These are phyloP conservation scores for Zoysia pacifica DNA, from an alignment of 176 grass and related monocot genomes.

Conservation along the genomic window DNA sequence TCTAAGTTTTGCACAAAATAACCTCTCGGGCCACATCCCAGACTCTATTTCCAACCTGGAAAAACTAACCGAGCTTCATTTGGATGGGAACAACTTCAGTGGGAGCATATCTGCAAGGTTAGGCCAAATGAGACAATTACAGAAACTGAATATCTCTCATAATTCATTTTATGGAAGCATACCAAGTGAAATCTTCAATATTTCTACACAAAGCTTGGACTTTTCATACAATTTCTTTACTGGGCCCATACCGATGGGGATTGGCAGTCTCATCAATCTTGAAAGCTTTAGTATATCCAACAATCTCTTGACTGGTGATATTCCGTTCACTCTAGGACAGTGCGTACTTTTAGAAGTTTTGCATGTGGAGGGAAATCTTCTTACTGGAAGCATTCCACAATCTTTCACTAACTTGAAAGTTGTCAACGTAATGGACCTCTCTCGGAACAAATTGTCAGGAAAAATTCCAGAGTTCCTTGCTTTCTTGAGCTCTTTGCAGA, in stretches of 20 bases:
- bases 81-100: conserved; percentile 41
- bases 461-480: conserved; percentile 51
- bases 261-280: conserved; percentile 39
- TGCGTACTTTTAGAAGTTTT: conserved; percentile 56
- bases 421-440: conserved; percentile 53
- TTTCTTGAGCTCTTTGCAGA: not conserved
- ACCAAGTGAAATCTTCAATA: too few species aligned
- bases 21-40: conserved; percentile 8
- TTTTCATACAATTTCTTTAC: conserved; percentile 43
- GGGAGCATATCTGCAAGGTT: conserved; percentile 15
- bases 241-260: conserved; percentile 6
- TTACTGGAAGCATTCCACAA: conserved; percentile 53
- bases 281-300: conserved; percentile 23
- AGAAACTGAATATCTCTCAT: too few species aligned
- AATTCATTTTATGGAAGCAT: too few species aligned
- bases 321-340: conserved; percentile 45
- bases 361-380: conserved; percentile 49
- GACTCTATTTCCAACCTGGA: conserved; percentile 31
- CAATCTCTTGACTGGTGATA: conserved; percentile 38
- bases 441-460: conserved; percentile 49
- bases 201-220: conserved; percentile 14
- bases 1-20: conserved; percentile 30
- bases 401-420: conserved; percentile 45
- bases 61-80: not conserved
- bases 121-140: too few species aligned